A percentile compares a stretch with the other conserved stretches of the same genome.
Conservation (phyloP, 2,329 filamentous ascomycete genomes). For the Ophiostoma montium region DNA sequence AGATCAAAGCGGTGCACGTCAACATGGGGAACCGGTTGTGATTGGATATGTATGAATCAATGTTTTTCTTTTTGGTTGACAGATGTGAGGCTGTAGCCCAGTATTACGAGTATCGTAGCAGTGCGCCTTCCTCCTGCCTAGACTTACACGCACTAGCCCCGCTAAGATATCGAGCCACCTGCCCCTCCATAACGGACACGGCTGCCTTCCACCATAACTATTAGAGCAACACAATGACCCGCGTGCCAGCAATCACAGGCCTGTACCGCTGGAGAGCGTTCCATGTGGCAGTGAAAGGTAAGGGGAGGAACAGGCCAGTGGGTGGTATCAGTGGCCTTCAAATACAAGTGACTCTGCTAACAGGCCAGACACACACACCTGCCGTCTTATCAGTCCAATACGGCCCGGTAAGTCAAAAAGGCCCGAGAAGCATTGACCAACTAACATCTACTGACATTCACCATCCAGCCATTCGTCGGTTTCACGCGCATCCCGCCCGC, state of each 20-base stretch:
- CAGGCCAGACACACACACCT: background rate
- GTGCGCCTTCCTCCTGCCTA: too few species aligned
- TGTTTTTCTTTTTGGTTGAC: too few species aligned
- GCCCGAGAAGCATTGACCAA: background rate
- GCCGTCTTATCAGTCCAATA: background rate
- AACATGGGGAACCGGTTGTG: slow-evolving; percentile 1
- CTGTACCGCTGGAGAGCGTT: slow-evolving; percentile 1
- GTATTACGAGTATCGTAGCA: too few species aligned
- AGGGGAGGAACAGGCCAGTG: background rate
- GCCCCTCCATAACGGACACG: too few species aligned
- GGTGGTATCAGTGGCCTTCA: too few species aligned
- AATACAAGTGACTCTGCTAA: too few species aligned
- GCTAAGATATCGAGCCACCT: too few species aligned
- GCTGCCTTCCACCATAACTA: too few species aligned
- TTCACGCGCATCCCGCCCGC: background rate
- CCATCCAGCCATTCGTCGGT: background rate
- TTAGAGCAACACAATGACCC: background rate
- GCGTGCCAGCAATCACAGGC: background rate
- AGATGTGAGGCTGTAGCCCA: too few species aligned
- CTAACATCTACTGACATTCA: background rate
- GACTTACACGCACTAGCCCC: too few species aligned
- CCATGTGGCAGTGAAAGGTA: background rate
- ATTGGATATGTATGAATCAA: background rate
- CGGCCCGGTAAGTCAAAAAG: background rate
- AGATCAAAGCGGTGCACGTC: slow-evolving; percentile 5